These are phyloP conservation scores for Penicillium turbatum DNA, from an alignment of 495 filamentous ascomycete species.

Conservation along the genomic window DNA sequence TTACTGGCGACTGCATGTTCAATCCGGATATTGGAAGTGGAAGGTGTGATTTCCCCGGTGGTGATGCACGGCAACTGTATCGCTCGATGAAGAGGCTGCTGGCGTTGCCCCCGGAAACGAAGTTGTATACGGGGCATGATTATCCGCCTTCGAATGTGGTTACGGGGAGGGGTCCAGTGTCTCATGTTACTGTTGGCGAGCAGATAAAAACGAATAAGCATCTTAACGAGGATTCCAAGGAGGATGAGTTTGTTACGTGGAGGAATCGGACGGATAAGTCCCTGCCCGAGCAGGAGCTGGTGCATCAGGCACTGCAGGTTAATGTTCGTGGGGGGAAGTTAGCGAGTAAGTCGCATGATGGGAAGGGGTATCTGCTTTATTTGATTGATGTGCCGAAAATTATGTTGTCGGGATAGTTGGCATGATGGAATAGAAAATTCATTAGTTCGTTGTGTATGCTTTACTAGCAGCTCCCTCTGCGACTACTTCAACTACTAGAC, in stretches of 20 bases:
- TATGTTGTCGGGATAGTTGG: conserved; percentile 2
- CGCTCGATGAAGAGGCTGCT: no score
- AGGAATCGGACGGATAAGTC: conserved; percentile 37
- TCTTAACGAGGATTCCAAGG: conserved; percentile 33
- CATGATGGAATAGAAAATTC: neutral
- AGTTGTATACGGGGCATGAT: conserved; percentile 43
- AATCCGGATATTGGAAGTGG: conserved; percentile 51
- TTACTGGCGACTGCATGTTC: conserved; percentile 53
- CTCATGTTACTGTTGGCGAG: conserved; percentile 44
- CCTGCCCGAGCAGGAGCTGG: conserved; percentile 41
- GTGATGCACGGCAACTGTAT: no score
- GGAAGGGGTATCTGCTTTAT: conserved; percentile 10
- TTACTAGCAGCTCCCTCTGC: no score
- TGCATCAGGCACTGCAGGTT: conserved; percentile 51
- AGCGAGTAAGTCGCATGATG: conserved; percentile 22
- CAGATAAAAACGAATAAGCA: conserved; percentile 49
- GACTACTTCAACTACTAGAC: no score
- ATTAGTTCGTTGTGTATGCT: no score
- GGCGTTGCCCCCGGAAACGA: conserved; percentile 33
- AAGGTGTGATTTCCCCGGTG: conserved; percentile 53
- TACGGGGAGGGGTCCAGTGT: conserved; percentile 16
- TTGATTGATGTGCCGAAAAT: conserved; percentile 5
- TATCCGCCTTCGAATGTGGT: conserved; percentile 33
- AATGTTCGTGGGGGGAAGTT: conserved; percentile 48
- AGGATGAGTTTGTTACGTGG: conserved; percentile 45